phyloP scores from a whole-genome alignment of 768 basidiomycete species.

The Amylocystis lapponica region DNA sequence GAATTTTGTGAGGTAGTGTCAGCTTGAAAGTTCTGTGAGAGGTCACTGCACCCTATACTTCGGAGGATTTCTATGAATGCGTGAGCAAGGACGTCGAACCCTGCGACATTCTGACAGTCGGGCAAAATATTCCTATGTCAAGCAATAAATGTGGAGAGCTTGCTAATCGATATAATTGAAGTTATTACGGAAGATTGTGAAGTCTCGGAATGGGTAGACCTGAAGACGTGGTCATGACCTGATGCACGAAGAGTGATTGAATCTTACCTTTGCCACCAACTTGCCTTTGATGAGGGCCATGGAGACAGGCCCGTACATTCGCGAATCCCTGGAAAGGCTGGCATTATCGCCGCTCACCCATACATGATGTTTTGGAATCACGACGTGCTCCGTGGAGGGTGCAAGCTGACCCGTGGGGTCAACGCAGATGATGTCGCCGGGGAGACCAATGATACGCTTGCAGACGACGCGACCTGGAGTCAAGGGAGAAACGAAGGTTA shows the following conservation, averaged over 20 bases:
- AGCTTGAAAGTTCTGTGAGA: background rate
- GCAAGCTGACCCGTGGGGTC: constrained; percentile 72
- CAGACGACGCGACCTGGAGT: constrained; percentile 65
- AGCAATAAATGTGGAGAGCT: background rate
- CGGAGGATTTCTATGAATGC: too few relatives aligned
- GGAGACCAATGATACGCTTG: constrained; percentile 86
- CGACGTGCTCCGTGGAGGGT: constrained; percentile 65
- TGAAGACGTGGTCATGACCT: too few relatives aligned
- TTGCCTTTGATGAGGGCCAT: constrained; percentile 69
- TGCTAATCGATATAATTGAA: constrained; percentile 22
- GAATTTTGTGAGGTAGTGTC: constrained; percentile 56
- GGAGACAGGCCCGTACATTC: constrained; percentile 90
- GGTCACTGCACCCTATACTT: too few relatives aligned
- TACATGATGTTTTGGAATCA: constrained; percentile 79
- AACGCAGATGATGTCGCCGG: constrained; percentile 84
- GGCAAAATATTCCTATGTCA: too few relatives aligned
- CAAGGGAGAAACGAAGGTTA: constrained; percentile 66
- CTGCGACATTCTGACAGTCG: too few relatives aligned
- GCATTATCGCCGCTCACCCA: constrained; percentile 94
- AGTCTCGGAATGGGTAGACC: constrained; percentile 23
- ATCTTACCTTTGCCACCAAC: constrained; percentile 60
- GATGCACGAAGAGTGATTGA: too few relatives aligned
- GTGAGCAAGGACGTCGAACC: too few relatives aligned
- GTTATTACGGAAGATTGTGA: constrained; percentile 25
- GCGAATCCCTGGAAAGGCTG: constrained; percentile 77